A percentile compares a stretch with the other conserved stretches of the same genome.
phyloP scores from a whole-genome alignment of 2,329 filamentous ascomycete genomes.

The Endoconidiophora laricicola region DNA sequence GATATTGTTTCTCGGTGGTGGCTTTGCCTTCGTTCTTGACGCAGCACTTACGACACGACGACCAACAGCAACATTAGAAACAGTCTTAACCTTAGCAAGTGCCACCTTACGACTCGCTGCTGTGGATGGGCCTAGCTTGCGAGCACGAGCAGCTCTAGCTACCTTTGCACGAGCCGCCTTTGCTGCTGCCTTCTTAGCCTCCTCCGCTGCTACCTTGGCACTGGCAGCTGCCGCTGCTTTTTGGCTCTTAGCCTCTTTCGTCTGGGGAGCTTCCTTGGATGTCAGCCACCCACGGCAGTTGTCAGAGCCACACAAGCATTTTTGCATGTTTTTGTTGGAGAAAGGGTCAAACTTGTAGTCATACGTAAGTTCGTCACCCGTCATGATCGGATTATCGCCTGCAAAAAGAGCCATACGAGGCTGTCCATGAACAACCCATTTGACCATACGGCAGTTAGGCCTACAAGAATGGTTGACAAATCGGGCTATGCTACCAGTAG shows the following conservation, averaged over 20 bases:
- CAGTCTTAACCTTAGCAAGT: constrained; percentile 8
- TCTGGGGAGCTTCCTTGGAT: constrained; percentile 37
- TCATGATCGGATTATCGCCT: constrained; percentile 75
- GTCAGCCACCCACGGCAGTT: constrained; percentile 50
- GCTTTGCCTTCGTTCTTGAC: constrained; percentile 3
- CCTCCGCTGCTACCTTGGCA: constrained; percentile 34
- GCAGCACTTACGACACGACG: neutral
- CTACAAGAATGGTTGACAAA: constrained; percentile 98
- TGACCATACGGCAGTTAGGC: constrained; percentile 95
- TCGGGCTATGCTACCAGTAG: constrained; percentile 83
- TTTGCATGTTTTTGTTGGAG: constrained; percentile 51
- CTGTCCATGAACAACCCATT: constrained; percentile 87
- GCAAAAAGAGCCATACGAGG: constrained; percentile 95
- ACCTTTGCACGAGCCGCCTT: constrained; percentile 11
- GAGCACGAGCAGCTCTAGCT: constrained; percentile 5
- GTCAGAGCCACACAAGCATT: constrained; percentile 43
- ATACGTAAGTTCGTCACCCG: constrained; percentile 90
- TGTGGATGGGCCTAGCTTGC: too few species aligned
- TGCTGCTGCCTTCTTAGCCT: neutral
- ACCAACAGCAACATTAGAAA: neutral
- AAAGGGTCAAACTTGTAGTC: constrained; percentile 66
- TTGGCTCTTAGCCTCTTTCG: constrained; percentile 25
- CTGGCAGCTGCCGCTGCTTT: constrained; percentile 21
- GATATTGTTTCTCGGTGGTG: neutral
- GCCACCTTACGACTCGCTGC: too few species aligned